Evolutionary conservation across 179 eudicot genomes (phyloP).

Genomic region (Pouteria campechiana): DNA sequence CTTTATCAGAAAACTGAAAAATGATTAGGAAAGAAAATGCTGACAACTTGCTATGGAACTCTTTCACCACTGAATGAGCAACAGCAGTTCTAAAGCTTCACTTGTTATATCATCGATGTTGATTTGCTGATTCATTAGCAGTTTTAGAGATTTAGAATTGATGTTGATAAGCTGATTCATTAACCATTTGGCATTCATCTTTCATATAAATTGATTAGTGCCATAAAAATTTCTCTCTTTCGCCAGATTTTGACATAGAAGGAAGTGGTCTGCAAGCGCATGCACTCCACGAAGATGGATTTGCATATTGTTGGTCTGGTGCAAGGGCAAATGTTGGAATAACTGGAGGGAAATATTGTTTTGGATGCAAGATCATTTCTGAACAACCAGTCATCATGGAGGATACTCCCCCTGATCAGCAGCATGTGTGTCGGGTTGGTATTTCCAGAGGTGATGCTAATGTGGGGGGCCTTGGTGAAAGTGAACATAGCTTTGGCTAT

Average conservation of each 20-base stretch:
- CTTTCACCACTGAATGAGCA: too few relatives aligned
- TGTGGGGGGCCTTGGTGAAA: conserved; percentile 59
- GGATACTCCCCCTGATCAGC: conserved; percentile 40
- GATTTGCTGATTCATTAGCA: too few relatives aligned
- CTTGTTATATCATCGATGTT: too few relatives aligned
- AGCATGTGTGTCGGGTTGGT: conserved; percentile 46
- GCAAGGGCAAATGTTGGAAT: conserved; percentile 61
- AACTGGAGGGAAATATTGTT: conserved; percentile 47
- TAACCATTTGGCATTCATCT: too few relatives aligned
- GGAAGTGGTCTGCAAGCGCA: conserved; percentile 36
- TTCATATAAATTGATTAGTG: too few relatives aligned
- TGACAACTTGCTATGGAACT: too few relatives aligned
- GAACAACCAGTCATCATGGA: conserved; percentile 42
- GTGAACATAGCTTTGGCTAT: conserved; percentile 41
- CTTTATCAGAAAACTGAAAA: too few relatives aligned
- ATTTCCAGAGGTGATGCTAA: conserved; percentile 45
- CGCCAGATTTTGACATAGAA: conserved; percentile 53
- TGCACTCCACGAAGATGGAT: conserved; percentile 40
- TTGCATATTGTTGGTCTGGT: conserved; percentile 80
- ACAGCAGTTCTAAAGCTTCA: too few relatives aligned
- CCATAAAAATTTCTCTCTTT: too few relatives aligned
- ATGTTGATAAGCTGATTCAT: too few relatives aligned
- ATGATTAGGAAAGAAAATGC: too few relatives aligned
- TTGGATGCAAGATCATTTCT: conserved; percentile 51
- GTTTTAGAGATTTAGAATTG: too few relatives aligned